A percentile compares a stretch with the other conserved stretches of the same genome.
Evolutionary conservation across 106 monocot species (phyloP).

Genomic region (Dendrobium nobile): DNA sequence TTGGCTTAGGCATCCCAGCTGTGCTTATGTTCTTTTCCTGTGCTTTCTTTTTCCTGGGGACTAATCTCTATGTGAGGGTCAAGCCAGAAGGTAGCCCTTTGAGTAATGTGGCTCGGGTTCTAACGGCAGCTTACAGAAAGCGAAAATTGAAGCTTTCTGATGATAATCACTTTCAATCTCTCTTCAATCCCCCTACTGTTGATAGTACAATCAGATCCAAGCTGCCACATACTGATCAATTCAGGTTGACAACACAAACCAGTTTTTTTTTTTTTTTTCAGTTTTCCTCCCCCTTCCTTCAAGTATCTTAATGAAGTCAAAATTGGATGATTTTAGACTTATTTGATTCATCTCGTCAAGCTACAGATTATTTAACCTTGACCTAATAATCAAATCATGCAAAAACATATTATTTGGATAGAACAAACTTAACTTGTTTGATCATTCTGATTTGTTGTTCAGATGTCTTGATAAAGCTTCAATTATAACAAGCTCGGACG

Average conservation of each 20-base stretch:
- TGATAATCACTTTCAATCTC: neutral
- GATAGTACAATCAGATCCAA: slow-evolving; percentile 26
- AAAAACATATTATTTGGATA: too few species aligned
- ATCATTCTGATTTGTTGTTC: neutral
- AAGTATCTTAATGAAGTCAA: too few species aligned
- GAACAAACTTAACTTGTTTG: neutral
- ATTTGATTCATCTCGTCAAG: too few species aligned
- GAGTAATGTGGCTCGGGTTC: slow-evolving; percentile 36
- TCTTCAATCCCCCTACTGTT: slow-evolving; percentile 24
- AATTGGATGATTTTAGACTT: neutral
- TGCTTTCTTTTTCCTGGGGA: slow-evolving; percentile 55
- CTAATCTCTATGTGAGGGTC: slow-evolving; percentile 53
- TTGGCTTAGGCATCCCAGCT: slow-evolving; percentile 63
- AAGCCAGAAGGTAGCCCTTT: slow-evolving; percentile 65
- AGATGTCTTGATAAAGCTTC: slow-evolving; percentile 59
- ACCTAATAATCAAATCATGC: too few species aligned
- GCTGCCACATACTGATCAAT: slow-evolving; percentile 55
- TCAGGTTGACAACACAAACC: slow-evolving; percentile 25
- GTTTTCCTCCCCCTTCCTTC: too few species aligned
- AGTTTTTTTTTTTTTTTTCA: too few species aligned
- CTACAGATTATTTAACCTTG: too few species aligned
- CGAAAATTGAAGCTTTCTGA: slow-evolving; percentile 2
- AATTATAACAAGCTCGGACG: slow-evolving; percentile 13
- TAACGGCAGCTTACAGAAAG: slow-evolving; percentile 27
- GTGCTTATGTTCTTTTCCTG: slow-evolving; percentile 59